A percentile compares a stretch with the other conserved stretches of the same genome.
Conservation (phyloP, 805 yeast species). For the Pichia ethanolica region DNA sequence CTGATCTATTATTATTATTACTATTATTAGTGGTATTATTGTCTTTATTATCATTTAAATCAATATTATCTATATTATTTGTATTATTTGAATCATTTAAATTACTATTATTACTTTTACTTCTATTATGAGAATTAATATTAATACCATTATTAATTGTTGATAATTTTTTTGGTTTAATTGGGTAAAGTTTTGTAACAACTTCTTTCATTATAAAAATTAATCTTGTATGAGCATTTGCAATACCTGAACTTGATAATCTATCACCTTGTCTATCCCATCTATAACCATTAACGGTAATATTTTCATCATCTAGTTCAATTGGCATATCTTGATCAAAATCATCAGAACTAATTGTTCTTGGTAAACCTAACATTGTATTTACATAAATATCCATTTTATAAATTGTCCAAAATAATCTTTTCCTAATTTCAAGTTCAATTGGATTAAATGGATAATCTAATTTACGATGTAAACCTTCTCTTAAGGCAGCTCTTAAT, state of each 20-base stretch:
- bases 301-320: constrained; percentile 81
- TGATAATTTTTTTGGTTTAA: constrained; percentile 34
- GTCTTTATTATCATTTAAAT: neutral
- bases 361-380: constrained; percentile 79
- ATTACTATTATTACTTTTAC: neutral
- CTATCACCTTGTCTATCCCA: constrained; percentile 38
- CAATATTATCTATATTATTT: neutral
- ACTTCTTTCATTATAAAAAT: constrained; percentile 65
- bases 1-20: constrained; percentile 25
- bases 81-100: neutral
- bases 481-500: constrained; percentile 69
- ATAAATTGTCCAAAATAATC: constrained; percentile 83
- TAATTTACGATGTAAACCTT: constrained; percentile 75
- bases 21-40: neutral
- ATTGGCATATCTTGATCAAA: constrained; percentile 82
- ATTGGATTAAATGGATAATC: constrained; percentile 61
- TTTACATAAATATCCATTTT: constrained; percentile 88
- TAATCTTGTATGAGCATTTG: constrained; percentile 76
- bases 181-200: constrained; percentile 68
- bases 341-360: constrained; percentile 67
- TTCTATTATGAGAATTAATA: neutral
- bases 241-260: constrained; percentile 67
- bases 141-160: constrained; percentile 14
- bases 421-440: constrained; percentile 73
- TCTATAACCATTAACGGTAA: constrained; percentile 55